A percentile compares a stretch with the other conserved stretches of the same genome.
These are phyloP conservation scores for Echria macrotheca DNA, from an alignment of 495 filamentous ascomycete genomes.

Conservation along the genomic window DNA sequence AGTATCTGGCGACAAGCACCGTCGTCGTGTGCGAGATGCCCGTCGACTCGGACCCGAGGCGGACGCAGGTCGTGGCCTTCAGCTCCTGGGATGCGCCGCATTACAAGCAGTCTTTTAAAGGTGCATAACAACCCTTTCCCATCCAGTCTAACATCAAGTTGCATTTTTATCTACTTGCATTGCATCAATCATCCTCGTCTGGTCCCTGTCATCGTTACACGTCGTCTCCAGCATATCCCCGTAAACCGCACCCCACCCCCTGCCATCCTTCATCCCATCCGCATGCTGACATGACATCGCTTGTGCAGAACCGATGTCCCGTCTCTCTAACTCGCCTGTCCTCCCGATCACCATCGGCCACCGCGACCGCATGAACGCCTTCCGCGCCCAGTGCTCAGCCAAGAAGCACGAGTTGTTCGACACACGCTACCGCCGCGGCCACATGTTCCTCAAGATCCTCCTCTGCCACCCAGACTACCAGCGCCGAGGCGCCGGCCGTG, in stretches of 20 bases:
- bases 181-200: no score
- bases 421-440: slow-evolving; percentile 12
- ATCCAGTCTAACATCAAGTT: no score
- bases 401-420: slow-evolving; percentile 20
- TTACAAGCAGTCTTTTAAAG: no score
- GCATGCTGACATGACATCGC: neutral
- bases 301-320: slow-evolving; percentile 5
- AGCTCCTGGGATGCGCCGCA: slow-evolving; percentile 21
- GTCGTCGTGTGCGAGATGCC: slow-evolving; percentile 30
- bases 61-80: slow-evolving; percentile 23
- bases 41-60: neutral
- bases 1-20: slow-evolving; percentile 23
- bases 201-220: no score
- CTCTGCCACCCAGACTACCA: slow-evolving; percentile 45
- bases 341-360: slow-evolving; percentile 19
- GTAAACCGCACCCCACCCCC: neutral
- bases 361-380: slow-evolving; percentile 19
- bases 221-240: neutral
- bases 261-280: slow-evolving; percentile 1
- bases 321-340: slow-evolving; percentile 1
- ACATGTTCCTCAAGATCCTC: slow-evolving; percentile 43
- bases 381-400: slow-evolving; percentile 14
- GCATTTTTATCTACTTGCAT: no score
- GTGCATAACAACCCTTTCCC: no score
- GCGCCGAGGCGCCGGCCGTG: slow-evolving; percentile 43